Conservation (phyloP, 306 rosid species). For the Prunus dulcis region DNA sequence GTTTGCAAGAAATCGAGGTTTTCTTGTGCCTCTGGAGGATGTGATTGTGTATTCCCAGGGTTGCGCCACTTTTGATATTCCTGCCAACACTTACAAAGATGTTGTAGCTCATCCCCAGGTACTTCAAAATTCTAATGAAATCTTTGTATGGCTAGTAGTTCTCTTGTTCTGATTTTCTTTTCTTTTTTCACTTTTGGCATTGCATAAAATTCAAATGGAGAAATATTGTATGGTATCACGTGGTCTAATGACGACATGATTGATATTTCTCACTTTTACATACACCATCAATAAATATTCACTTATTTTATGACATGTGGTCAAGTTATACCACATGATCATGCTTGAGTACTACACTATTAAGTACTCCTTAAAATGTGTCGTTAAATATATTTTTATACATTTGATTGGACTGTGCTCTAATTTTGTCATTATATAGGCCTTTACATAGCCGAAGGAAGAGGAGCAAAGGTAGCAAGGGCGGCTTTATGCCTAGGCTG, state of each 20-base stretch:
- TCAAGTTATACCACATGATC: too few relatives aligned
- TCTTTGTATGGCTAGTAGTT: neutral
- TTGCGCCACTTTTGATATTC: constrained; percentile 81
- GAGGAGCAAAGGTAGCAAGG: constrained; percentile 70
- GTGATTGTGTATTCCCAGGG: constrained; percentile 68
- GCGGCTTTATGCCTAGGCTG: too few relatives aligned
- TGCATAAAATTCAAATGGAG: neutral
- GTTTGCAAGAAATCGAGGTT: too few relatives aligned
- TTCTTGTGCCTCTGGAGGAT: constrained; percentile 73
- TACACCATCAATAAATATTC: too few relatives aligned
- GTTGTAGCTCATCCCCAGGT: constrained; percentile 89
- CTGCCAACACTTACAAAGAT: constrained; percentile 60
- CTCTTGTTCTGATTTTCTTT: neutral
- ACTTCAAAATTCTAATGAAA: neutral
- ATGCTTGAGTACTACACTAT: too few relatives aligned
- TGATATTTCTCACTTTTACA: too few relatives aligned
- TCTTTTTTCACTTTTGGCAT: neutral
- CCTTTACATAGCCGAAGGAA: constrained; percentile 74
- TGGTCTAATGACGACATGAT: too few relatives aligned
- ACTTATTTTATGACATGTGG: too few relatives aligned
- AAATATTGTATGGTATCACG: too few relatives aligned
- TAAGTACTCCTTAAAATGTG: too few relatives aligned
- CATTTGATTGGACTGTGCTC: too few relatives aligned
- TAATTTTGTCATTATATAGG: constrained; percentile 36
- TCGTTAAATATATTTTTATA: too few relatives aligned